phyloP scores from a whole-genome alignment of 768 basidiomycete genomes.

The Serendipita sp. region DNA sequence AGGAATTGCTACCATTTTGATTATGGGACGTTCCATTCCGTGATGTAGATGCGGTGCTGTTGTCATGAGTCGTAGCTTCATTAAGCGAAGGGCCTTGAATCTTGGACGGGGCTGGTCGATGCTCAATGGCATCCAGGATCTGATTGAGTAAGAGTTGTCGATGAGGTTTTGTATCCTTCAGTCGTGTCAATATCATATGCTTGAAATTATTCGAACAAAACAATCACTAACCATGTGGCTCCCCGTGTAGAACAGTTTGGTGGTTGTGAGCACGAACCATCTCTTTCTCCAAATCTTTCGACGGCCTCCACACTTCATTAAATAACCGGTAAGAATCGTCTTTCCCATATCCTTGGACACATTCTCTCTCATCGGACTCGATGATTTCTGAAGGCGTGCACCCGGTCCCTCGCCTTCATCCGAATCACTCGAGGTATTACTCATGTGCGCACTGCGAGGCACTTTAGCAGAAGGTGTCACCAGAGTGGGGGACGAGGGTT shows the following conservation, averaged over 20 bases:
- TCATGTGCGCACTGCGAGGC: slow-evolving; percentile 13
- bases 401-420: slow-evolving; percentile 2
- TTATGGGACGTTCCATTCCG: not conserved
- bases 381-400: slow-evolving; percentile 30
- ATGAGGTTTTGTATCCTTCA: slow-evolving; percentile 78
- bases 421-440: not conserved
- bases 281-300: slow-evolving; percentile 91
- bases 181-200: not conserved
- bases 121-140: slow-evolving; percentile 87
- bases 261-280: slow-evolving; percentile 89
- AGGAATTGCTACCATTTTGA: not conserved
- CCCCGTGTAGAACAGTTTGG: slow-evolving; percentile 72
- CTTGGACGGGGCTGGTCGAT: slow-evolving; percentile 44
- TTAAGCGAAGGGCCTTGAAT: slow-evolving; percentile 16
- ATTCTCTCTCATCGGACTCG: slow-evolving; percentile 16
- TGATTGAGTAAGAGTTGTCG: slow-evolving; percentile 70
- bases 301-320: slow-evolving; percentile 93
- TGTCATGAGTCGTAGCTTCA: not conserved
- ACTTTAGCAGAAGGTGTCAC: slow-evolving; percentile 29
- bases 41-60: not conserved
- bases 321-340: slow-evolving; percentile 72
- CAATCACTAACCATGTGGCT: slow-evolving; percentile 93
- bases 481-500: slow-evolving; percentile 12
- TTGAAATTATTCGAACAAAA: slow-evolving; percentile 15
- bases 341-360: slow-evolving; percentile 47